phyloP scores from a whole-genome alignment of 176 grass and related monocot genomes.

The Oryza punctata region DNA sequence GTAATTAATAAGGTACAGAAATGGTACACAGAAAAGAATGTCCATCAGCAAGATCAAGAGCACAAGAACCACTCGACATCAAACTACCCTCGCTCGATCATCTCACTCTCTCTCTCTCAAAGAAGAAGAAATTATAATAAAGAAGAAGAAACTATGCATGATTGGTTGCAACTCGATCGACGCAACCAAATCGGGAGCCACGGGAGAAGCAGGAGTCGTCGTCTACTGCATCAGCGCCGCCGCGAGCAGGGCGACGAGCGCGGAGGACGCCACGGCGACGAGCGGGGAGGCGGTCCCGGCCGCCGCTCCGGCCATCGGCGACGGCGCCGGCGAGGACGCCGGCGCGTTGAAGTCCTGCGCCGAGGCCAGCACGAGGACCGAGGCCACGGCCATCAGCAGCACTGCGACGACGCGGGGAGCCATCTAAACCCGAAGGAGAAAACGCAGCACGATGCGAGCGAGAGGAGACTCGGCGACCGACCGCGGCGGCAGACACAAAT shows the following conservation, averaged over 20 bases:
- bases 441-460: not conserved
- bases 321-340: slow-evolving; percentile 26
- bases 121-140: not conserved
- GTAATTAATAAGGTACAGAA: not conserved
- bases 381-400: slow-evolving; percentile 17
- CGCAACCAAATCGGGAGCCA: not conserved
- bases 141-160: not conserved
- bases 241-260: slow-evolving; percentile 20
- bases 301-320: slow-evolving; percentile 15
- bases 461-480: too few species aligned
- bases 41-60: not conserved
- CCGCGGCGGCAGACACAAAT: too few species aligned
- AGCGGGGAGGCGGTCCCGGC: not conserved
- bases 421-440: not conserved
- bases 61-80: not conserved
- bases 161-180: not conserved
- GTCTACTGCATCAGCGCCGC: slow-evolving; percentile 31
- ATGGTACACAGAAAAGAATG: slow-evolving; percentile 31
- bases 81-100: not conserved
- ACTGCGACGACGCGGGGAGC: slow-evolving; percentile 25
- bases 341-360: slow-evolving; percentile 36
- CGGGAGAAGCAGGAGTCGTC: not conserved
- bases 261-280: slow-evolving; percentile 20
- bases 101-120: not conserved
- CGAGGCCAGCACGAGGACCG: not conserved